These are phyloP conservation scores for Nigrospora oryzae DNA, from an alignment of 2,329 filamentous ascomycete genomes.

Conservation along the genomic window DNA sequence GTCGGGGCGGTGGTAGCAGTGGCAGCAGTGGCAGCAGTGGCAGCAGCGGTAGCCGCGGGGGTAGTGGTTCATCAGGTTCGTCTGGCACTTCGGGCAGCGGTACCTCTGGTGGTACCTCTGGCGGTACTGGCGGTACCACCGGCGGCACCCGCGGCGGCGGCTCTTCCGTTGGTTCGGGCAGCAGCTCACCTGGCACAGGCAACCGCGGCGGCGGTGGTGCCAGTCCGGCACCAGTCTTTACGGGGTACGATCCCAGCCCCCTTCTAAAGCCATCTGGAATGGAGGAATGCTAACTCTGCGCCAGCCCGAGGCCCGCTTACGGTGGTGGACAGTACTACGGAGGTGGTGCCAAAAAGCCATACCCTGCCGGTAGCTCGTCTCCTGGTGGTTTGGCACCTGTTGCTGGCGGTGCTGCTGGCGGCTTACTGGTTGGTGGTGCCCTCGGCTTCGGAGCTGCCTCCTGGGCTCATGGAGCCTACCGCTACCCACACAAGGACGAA, in stretches of 20 bases:
- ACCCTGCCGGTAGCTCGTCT: constrained; percentile 41
- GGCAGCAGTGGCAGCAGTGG: constrained; percentile 26
- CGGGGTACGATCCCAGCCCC: too few relatives aligned
- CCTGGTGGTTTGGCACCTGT: constrained; percentile 44
- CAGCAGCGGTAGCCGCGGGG: constrained; percentile 15
- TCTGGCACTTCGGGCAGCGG: constrained; percentile 1
- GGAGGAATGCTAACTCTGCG: constrained; percentile 20
- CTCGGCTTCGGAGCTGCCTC: constrained; percentile 53
- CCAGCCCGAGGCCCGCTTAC: constrained; percentile 46
- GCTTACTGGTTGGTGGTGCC: constrained; percentile 32
- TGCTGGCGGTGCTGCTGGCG: constrained; percentile 2
- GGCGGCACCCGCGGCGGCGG: constrained; percentile 5
- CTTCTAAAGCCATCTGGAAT: too few relatives aligned
- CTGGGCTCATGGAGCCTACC: constrained; percentile 41
- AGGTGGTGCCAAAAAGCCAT: constrained; percentile 56
- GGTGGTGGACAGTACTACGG: constrained; percentile 59
- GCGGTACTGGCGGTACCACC: constrained; percentile 1
- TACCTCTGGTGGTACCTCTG: neutral
- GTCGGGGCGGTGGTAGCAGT: constrained; percentile 25
- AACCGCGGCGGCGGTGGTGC: neutral
- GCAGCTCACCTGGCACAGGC: neutral
- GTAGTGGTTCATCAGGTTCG: constrained; percentile 13
- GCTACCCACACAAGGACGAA: constrained; percentile 41
- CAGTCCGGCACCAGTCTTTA: too few relatives aligned
- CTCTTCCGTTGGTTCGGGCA: neutral